These are phyloP conservation scores for Suillus placidus DNA, from an alignment of 768 basidiomycete genomes.

Conservation along the genomic window DNA sequence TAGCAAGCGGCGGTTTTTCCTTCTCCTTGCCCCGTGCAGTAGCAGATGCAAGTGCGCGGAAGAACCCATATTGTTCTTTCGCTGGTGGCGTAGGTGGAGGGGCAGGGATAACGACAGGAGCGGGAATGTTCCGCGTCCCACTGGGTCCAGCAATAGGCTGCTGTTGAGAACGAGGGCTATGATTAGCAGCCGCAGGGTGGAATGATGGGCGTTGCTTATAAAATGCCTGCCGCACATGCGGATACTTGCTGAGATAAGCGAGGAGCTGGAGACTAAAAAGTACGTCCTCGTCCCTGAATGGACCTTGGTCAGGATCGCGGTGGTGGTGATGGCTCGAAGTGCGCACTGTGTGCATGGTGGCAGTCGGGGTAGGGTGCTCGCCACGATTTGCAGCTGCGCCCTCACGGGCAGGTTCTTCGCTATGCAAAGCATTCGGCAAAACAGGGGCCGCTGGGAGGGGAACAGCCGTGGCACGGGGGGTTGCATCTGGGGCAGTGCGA, in stretches of 20 bases:
- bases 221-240: constrained; percentile 94
- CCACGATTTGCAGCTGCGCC: constrained; percentile 21
- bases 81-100: constrained; percentile 16
- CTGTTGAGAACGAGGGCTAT: constrained; percentile 33
- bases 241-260: constrained; percentile 97
- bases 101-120: constrained; percentile 2
- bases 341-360: constrained; percentile 20
- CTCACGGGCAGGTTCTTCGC: constrained; percentile 9
- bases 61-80: constrained; percentile 45
- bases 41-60: constrained; percentile 47
- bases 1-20: constrained; percentile 35
- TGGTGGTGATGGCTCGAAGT: constrained; percentile 38
- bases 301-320: constrained; percentile 51
- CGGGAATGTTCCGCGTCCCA: constrained; percentile 14
- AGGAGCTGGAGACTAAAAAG: constrained; percentile 88
- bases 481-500: constrained; percentile 55
- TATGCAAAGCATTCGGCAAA: constrained; percentile 7
- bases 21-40: constrained; percentile 54
- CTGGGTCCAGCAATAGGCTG: constrained; percentile 32
- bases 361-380: constrained; percentile 24
- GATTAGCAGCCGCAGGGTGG: constrained; percentile 67
- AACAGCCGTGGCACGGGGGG: constrained; percentile 63
- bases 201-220: constrained; percentile 86
- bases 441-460: constrained; percentile 48
- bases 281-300: constrained; percentile 94